These are phyloP conservation scores for Zostera marina DNA, from an alignment of 116 monocot species.

Conservation along the genomic window DNA sequence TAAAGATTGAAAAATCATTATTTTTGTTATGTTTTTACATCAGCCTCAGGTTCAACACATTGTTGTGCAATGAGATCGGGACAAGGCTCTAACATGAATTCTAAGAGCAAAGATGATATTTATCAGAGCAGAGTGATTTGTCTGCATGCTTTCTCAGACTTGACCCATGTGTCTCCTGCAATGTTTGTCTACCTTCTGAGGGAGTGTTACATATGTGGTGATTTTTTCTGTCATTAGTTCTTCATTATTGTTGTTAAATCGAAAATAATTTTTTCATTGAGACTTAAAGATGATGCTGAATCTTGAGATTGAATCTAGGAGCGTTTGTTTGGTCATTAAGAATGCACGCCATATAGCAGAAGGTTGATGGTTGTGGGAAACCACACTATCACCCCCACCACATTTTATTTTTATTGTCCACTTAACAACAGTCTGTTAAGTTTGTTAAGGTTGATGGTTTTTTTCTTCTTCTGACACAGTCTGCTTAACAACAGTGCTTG, in stretches of 20 bases:
- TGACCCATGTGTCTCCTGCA: constrained; percentile 59
- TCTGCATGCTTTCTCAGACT: constrained; percentile 72
- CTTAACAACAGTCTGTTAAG: too few relatives aligned
- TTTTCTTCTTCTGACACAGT: too few relatives aligned
- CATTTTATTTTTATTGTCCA: too few relatives aligned
- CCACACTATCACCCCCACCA: too few relatives aligned
- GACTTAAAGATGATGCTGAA: neutral
- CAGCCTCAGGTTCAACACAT: constrained; percentile 1
- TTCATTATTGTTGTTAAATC: neutral
- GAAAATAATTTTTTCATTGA: neutral
- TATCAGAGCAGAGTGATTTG: constrained; percentile 19
- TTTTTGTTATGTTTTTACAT: neutral
- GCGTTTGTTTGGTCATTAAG: too few relatives aligned
- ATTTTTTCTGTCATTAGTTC: neutral
- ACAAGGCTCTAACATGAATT: neutral
- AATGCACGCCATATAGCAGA: too few relatives aligned
- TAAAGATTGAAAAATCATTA: neutral
- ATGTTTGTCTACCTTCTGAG: constrained; percentile 76
- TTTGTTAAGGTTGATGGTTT: too few relatives aligned
- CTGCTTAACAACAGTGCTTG: too few relatives aligned
- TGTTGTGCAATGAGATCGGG: constrained; percentile 4
- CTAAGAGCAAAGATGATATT: constrained; percentile 7
- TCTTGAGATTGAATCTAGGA: neutral
- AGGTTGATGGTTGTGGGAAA: too few relatives aligned
- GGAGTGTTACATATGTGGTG: constrained; percentile 78